Base-by-base conservation (phyloP, 2,329 filamentous ascomycete genomes). In the Exophiala aquamarina region DNA sequence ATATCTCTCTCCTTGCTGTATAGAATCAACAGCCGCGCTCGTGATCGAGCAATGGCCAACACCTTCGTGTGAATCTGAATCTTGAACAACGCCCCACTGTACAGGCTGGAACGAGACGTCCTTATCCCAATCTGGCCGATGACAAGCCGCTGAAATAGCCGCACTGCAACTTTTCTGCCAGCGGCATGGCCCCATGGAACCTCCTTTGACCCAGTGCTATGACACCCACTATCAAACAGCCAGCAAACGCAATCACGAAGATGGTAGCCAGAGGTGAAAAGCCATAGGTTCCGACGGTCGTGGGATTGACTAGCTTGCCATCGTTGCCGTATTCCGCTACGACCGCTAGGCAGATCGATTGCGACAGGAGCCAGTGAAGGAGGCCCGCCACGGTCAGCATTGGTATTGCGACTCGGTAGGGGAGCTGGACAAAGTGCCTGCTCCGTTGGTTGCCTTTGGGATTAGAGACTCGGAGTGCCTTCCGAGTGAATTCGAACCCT, bases 311-410 rank as follows among this genome's bases (percentile, higher is more conserved):
- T 21, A 55, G 23, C 8, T 19, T 23, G 2, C 48, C 54, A n/a
- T 32, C 13, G 2, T 36, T n/a, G 18, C 39, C 33, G 36, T 61
- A 63, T 11, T 50, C 50, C 4, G 63, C 58, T 11, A 71, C 59
- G 1, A 59, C 56, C 1, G 67, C 65, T 3, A 75, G 50, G 54
- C 73, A 75, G 4, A 74, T 44, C n/a, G 61, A 62, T 35, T 74
- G 67, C 0, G 72, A 74, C 4, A 72, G 58, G 0, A 75, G 55
- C 70, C 70, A 75, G 44, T 74, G 71, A 3, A 75, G 48, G 0
- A 63, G 7, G 0, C 55, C 61, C 1, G 64, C 67, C 0, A 57
- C 8, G 0, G 50, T 21, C 13, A 70, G 54, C 0, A 75, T 56
- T 0, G 70, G 72, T 2, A 70, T 10, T 0, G 58, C 59, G 44